These are phyloP conservation scores for Taphrina populina DNA, from an alignment of 1,139 yeast genomes.

Conservation along the genomic window DNA sequence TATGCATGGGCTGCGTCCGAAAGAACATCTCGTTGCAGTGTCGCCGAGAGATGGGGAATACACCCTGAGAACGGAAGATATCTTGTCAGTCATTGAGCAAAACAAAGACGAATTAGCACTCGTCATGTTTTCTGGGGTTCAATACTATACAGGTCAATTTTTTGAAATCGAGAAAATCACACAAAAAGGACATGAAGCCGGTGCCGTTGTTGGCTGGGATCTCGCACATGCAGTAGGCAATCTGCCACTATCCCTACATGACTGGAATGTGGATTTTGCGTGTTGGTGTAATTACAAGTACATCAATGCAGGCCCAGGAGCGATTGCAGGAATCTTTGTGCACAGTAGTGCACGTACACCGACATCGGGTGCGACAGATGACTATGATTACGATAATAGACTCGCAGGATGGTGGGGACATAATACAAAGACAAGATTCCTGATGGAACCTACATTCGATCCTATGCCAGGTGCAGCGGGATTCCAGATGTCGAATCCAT, in stretches of 20 bases:
- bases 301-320: conserved; percentile 89
- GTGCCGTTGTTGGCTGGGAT: conserved; percentile 85
- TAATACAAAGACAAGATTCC: conserved; percentile 63
- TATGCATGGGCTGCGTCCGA: conserved; percentile 59
- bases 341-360: conserved; percentile 50
- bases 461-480: conserved; percentile 84
- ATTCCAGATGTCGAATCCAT: conserved; percentile 88
- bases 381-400: conserved; percentile 41
- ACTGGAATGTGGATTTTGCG: conserved; percentile 91
- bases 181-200: conserved; percentile 53
- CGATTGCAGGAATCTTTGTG: conserved; percentile 78
- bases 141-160: conserved; percentile 85
- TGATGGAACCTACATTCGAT: conserved; percentile 74
- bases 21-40: conserved; percentile 63
- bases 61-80: conserved; percentile 61
- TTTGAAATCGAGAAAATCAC: conserved; percentile 75
- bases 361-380: conserved; percentile 39
- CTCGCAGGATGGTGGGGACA: conserved; percentile 99
- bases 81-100: conserved; percentile 56
- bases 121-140: conserved; percentile 82
- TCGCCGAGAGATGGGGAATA: conserved; percentile 59
- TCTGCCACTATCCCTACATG: conserved; percentile 70
- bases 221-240: conserved; percentile 94
- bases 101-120: conserved; percentile 67
- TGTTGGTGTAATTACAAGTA: conserved; percentile 93